Base-by-base conservation (phyloP, 495 filamentous ascomycete species). In the Penicillium verhagenii region DNA sequence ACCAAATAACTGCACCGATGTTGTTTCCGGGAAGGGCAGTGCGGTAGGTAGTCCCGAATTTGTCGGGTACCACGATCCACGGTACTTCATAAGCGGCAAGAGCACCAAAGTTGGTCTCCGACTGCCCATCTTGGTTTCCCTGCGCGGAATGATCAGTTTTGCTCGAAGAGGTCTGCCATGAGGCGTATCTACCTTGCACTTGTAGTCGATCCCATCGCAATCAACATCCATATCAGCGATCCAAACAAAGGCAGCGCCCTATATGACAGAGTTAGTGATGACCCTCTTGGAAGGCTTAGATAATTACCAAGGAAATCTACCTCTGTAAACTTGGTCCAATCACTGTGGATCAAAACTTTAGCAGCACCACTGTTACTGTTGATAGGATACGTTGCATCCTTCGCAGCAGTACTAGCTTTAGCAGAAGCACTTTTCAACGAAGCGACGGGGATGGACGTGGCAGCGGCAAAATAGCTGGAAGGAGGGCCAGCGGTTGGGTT, bases 221-320 rank as follows among this genome's bases (percentile, higher is more conserved):
- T 74, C 72, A 0, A 72, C 68, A 51, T 74, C 70, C 72, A 74
- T 74, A 37, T 74, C 70, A 0, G 72, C 70, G 0, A 70, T 47
- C 60, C 60, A 74, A 28, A 67, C 64, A 42, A 67, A 64, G 9
- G 72, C 70, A 3, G 72, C 63, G 6, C 68, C 72, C 72, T 74
- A 26, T 47, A 10, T 3, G 1, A 16, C 18, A 28, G 21, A 11
- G 26, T 6, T 43, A 13, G 14, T 14, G n/a, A 39, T 29, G 9
- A 24, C 31, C 1, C 25, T 19, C 10, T 13, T 7, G 6, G 11
- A 5, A 21, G 0, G 20, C 24, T 19, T 8, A 44, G 51, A 14
- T 20, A 21, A 5, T 8, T 21, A 1, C 4, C 19, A 43, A 16
- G 19, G 13, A 9, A n/a, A 11, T 8, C 19, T 20, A 67, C 70